Evolutionary conservation across 257 asterid species (phyloP), one percentile per base, ranked within the genome.

Genomic region (Capsicum pubescens): DNA sequence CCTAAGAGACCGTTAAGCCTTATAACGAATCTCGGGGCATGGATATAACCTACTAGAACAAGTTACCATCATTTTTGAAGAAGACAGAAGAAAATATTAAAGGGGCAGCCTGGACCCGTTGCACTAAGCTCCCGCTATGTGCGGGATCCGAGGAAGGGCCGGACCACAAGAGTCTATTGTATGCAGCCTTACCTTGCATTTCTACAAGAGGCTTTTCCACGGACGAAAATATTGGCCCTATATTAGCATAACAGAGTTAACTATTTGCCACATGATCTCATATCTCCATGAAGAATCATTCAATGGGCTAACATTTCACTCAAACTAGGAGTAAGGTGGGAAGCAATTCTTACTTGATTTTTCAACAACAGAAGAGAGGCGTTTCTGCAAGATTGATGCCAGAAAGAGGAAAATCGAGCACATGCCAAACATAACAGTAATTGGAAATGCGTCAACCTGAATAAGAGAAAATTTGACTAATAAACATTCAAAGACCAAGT

Each of bases 381-480:
- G 93, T 80, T 94, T 91, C 86, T 95, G 99, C 80, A 94, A 90
- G 88, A 95, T 86, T 85, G 98, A 92, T 64, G 99, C 98, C 85
- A 94, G 87, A 58, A 95, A 92, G 82, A 95, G 97, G 92, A 95
- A 95, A 85, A 94, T 92, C 48, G 99, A 94, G 94, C 98, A 95
- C 99, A 95, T 95, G 39, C 98, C 98, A 13, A 95, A 94, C 99
- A 95, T 95, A 14, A 94, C 94, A 17, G 97, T 92, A 90, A 95
- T 95, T 86, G 99, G 99, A 91, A 93, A 95, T 13, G 95, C 97
- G 81, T 92, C 90, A 61, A 95, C 99, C 99, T 95, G 64, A 14
- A 54, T 14, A 52, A 26, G 59, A 54, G 81, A 54, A 52, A 76
- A 77, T 12, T 77, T 55, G 81, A 77, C 54, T 8, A 77, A 36